Conservation (phyloP, 208 protist genomes). For the Leishmania amazonensis region DNA sequence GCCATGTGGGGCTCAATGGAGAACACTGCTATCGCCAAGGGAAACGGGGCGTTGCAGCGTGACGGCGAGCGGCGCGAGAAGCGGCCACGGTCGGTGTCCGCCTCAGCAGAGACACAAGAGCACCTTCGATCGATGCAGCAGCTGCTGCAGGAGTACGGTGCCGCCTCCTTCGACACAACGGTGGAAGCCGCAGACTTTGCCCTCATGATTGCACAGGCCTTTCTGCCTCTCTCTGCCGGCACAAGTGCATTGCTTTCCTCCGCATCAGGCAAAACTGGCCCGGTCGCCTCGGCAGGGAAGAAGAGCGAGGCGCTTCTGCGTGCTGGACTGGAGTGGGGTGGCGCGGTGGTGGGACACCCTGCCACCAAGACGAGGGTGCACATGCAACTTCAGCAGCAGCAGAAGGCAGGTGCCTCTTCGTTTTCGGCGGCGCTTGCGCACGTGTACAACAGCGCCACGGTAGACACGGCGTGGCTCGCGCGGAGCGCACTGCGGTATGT, state of each 20-base stretch:
- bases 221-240: constrained; percentile 38
- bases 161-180: constrained; percentile 55
- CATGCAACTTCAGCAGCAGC: constrained; percentile 32
- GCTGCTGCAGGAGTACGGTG: constrained; percentile 41
- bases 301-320: constrained; percentile 25
- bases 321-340: constrained; percentile 31
- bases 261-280: neutral
- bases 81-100: neutral
- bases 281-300: neutral
- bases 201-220: constrained; percentile 50
- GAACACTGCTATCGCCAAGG: neutral
- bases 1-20: constrained; percentile 32
- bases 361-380: constrained; percentile 28
- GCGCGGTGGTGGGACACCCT: constrained; percentile 28
- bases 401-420: constrained; percentile 14
- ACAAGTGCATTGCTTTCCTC: constrained; percentile 5
- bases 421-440: constrained; percentile 1
- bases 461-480: constrained; percentile 58
- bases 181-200: constrained; percentile 63
- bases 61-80: constrained; percentile 6
- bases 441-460: constrained; percentile 67
- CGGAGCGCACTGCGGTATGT: constrained; percentile 56
- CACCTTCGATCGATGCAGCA: constrained; percentile 25
- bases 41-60: neutral
- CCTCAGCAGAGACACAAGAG: neutral